A percentile compares a stretch with the other conserved stretches of the same genome.
Evolutionary conservation across 805 yeast species (phyloP).

Genomic region (Sugiyamaella boreocaroliniensis): DNA sequence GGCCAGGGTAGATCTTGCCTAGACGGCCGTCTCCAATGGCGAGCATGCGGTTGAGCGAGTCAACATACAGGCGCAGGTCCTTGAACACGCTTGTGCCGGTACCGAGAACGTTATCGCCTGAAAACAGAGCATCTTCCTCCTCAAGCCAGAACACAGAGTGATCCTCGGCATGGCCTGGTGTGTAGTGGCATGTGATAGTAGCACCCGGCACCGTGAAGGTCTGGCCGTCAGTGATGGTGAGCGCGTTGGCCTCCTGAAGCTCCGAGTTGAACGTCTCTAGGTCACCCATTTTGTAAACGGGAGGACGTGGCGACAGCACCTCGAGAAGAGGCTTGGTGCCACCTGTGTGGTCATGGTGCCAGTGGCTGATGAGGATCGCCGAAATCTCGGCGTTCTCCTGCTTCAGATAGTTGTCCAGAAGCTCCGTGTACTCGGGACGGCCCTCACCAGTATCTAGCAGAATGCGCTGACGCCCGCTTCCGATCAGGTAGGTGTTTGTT

Average conservation of each 20-base stretch:
- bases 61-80: conserved; percentile 27
- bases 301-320: background rate
- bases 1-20: conserved; percentile 32
- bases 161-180: conserved; percentile 36
- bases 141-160: conserved; percentile 32
- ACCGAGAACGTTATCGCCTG: conserved; percentile 36
- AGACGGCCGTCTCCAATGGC: conserved; percentile 11
- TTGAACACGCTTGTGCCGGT: conserved; percentile 33
- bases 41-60: conserved; percentile 25
- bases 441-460: conserved; percentile 35
- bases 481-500: conserved; percentile 35
- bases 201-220: conserved; percentile 26
- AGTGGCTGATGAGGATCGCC: conserved; percentile 31
- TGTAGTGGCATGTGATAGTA: conserved; percentile 23
- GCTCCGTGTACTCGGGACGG: conserved; percentile 22
- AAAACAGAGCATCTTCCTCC: conserved; percentile 30
- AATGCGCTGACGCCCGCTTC: conserved; percentile 28
- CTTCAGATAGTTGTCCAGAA: conserved; percentile 22
- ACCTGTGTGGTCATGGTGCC: conserved; percentile 34
- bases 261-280: conserved; percentile 1
- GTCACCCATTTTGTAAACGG: conserved; percentile 4
- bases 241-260: conserved; percentile 2
- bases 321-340: conserved; percentile 23
- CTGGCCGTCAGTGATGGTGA: conserved; percentile 24
- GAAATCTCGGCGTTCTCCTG: conserved; percentile 21